A percentile compares a stretch with the other conserved stretches of the same genome.
Evolutionary conservation across 2,329 filamentous ascomycete species (phyloP).

Genomic region (Fusarium protoensiforme): DNA sequence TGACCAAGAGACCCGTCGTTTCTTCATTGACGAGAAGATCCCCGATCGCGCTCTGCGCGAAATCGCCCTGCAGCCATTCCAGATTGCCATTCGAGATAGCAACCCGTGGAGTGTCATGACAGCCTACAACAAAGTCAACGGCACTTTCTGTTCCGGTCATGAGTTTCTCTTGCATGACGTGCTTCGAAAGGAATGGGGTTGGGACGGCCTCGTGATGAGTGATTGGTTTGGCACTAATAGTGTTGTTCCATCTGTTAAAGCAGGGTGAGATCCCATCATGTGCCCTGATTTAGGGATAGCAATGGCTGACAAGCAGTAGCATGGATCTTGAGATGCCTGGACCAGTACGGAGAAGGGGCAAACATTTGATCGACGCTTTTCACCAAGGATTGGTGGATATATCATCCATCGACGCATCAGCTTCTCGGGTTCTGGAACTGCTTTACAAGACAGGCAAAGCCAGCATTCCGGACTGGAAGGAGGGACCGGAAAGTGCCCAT

Average conservation of each 20-base stretch:
- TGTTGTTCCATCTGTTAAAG: constrained; percentile 45
- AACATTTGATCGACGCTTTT: constrained; percentile 22
- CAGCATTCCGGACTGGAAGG: constrained; percentile 18
- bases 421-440: constrained; percentile 11
- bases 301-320: neutral
- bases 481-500: constrained; percentile 14
- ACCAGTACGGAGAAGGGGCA: constrained; percentile 13
- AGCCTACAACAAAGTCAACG: constrained; percentile 58
- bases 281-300: too few species aligned
- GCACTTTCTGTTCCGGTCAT: constrained; percentile 53
- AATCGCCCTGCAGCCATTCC: constrained; percentile 56
- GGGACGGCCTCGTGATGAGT: constrained; percentile 56
- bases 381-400: constrained; percentile 7
- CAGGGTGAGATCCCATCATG: constrained; percentile 11
- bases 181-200: constrained; percentile 57
- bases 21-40: constrained; percentile 26
- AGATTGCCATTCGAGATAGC: constrained; percentile 53
- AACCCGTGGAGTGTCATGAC: constrained; percentile 56
- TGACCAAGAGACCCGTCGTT: constrained; percentile 41
- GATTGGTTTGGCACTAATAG: constrained; percentile 53
- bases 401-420: constrained; percentile 15
- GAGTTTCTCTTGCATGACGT: constrained; percentile 50
- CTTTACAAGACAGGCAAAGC: constrained; percentile 19
- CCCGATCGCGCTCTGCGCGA: constrained; percentile 30
- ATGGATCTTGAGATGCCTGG: constrained; percentile 33